Conservation (phyloP, 2,329 filamentous ascomycete species). For the Arthrinium phaeospermum region DNA sequence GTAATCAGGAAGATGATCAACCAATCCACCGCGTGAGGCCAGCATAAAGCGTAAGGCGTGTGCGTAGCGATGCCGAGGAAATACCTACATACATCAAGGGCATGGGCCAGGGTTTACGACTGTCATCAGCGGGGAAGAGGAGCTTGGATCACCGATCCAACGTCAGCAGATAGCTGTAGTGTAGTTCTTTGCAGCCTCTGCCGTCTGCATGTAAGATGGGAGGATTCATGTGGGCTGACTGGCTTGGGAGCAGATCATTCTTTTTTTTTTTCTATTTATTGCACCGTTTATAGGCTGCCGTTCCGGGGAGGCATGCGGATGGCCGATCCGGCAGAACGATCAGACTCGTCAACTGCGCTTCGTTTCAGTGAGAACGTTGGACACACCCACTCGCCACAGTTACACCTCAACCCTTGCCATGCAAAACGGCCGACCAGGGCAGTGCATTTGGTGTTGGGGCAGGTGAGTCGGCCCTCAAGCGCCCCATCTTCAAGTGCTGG, state of each 20-base stretch:
- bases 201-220: slow-evolving; percentile 13
- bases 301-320: slow-evolving; percentile 61
- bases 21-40: background rate
- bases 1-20: background rate
- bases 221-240: background rate
- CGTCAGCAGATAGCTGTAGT: slow-evolving; percentile 20
- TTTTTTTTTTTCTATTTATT: slow-evolving; percentile 16
- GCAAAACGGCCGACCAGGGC: slow-evolving; percentile 90
- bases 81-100: background rate
- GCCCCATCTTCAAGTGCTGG: slow-evolving; percentile 78
- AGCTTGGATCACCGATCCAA: slow-evolving; percentile 21
- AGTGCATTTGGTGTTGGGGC: slow-evolving; percentile 78
- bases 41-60: background rate
- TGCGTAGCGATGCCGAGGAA: background rate
- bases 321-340: slow-evolving; percentile 41
- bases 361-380: slow-evolving; percentile 88
- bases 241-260: slow-evolving; percentile 3
- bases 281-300: slow-evolving; percentile 39
- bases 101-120: background rate
- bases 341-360: slow-evolving; percentile 77
- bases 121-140: slow-evolving; percentile 16
- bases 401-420: slow-evolving; percentile 95
- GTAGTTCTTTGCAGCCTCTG: slow-evolving; percentile 17
- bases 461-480: slow-evolving; percentile 83
- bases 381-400: slow-evolving; percentile 87